phyloP scores from a whole-genome alignment of 2,329 filamentous ascomycete species.

The Xylaria sp. region DNA sequence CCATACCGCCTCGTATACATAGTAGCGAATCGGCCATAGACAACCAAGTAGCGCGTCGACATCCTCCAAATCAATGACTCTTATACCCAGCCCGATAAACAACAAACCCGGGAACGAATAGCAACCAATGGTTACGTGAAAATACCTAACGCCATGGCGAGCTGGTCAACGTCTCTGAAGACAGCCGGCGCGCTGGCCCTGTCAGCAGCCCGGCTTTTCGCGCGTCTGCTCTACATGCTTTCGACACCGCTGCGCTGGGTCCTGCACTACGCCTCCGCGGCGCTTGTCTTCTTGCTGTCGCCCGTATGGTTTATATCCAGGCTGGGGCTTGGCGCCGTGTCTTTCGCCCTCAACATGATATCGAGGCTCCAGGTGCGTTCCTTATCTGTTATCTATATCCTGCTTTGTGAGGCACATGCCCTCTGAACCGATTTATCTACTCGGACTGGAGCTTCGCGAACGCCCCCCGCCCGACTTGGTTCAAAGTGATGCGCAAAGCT shows the following conservation, averaged over 20 bases:
- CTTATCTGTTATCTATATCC: neutral
- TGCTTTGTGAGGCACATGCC: neutral
- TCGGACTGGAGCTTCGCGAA: neutral
- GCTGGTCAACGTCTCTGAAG: constrained; percentile 28
- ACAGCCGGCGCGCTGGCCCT: constrained; percentile 31
- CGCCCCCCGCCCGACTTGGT: neutral
- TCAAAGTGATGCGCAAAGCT: neutral
- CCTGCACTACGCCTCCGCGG: constrained; percentile 33
- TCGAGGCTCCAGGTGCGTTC: constrained; percentile 39
- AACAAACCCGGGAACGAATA: no score
- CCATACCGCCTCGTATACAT: no score
- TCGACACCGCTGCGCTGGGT: constrained; percentile 40
- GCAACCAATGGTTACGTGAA: neutral
- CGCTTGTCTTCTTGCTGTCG: constrained; percentile 39
- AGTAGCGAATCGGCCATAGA: neutral
- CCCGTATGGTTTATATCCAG: constrained; percentile 35
- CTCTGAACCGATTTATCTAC: neutral
- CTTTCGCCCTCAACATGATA: constrained; percentile 31
- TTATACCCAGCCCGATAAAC: neutral
- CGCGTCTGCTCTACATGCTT: constrained; percentile 34
- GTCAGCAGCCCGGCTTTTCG: constrained; percentile 27
- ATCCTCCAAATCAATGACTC: neutral
- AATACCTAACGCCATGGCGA: constrained; percentile 12
- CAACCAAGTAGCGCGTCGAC: neutral
- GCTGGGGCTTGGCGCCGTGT: constrained; percentile 16